Percentiles rank a stretch among this genome's conserved stretches.
These are phyloP conservation scores for Debaryomyces subglobosus DNA, from an alignment of 1,139 yeast genomes.

Conservation along the genomic window DNA sequence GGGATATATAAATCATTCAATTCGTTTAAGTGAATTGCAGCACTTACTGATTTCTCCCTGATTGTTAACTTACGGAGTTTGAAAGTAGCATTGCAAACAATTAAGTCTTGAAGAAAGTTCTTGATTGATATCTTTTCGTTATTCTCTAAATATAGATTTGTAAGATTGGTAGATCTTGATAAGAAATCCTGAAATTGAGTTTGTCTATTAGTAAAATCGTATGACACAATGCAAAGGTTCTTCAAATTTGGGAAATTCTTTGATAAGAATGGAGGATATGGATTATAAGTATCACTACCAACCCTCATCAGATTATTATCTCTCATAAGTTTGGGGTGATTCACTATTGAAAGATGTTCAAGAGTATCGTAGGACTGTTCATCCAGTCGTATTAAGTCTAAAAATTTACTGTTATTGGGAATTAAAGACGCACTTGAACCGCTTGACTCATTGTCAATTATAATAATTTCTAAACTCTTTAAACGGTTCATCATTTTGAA, in stretches of 20 bases:
- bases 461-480: constrained; percentile 25
- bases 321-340: constrained; percentile 28
- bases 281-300: constrained; percentile 25
- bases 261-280: constrained; percentile 28
- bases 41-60: constrained; percentile 30
- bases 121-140: constrained; percentile 32
- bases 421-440: constrained; percentile 20
- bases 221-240: constrained; percentile 32
- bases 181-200: constrained; percentile 36
- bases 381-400: constrained; percentile 9
- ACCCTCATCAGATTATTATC: constrained; percentile 14
- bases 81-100: constrained; percentile 33
- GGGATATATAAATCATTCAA: constrained; percentile 27
- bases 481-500: constrained; percentile 34
- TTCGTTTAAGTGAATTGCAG: constrained; percentile 28
- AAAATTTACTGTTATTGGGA: constrained; percentile 25
- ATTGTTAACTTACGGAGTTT: constrained; percentile 30
- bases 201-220: constrained; percentile 32
- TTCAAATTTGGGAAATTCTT: constrained; percentile 27
- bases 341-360: constrained; percentile 27
- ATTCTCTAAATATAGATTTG: constrained; percentile 35
- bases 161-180: constrained; percentile 21
- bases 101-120: constrained; percentile 33
- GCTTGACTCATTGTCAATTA: constrained; percentile 18
- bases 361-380: constrained; percentile 14